These are phyloP conservation scores for Chalciporus piperatus DNA, from an alignment of 768 basidiomycete species.

Conservation along the genomic window DNA sequence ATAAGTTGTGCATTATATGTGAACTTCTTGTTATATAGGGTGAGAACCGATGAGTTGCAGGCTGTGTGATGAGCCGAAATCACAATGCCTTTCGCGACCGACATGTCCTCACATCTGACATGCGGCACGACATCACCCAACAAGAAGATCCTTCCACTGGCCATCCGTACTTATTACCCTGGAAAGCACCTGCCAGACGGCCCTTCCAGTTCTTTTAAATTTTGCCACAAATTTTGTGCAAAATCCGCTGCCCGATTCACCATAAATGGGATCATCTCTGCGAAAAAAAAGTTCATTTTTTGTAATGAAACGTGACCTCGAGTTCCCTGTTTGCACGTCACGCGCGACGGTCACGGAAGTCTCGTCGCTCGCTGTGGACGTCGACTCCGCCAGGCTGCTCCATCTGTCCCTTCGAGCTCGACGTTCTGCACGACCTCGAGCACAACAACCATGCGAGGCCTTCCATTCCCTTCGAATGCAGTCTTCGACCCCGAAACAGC, in stretches of 20 bases:
- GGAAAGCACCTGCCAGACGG: no score
- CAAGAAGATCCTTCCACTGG: background rate
- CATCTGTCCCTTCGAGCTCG: constrained; percentile 13
- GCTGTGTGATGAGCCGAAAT: no score
- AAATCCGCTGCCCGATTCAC: background rate
- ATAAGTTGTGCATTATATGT: background rate
- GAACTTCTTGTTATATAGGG: no score
- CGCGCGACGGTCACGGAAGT: constrained; percentile 31
- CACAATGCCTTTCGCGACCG: no score
- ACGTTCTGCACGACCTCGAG: constrained; percentile 10
- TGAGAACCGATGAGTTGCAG: no score
- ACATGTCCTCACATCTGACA: background rate
- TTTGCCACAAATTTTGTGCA: constrained; percentile 4
- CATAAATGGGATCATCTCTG: constrained; percentile 10
- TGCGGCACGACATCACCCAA: background rate
- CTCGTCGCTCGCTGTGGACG: constrained; percentile 35
- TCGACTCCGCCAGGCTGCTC: constrained; percentile 29
- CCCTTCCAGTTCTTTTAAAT: constrained; percentile 1
- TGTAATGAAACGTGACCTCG: constrained; percentile 26
- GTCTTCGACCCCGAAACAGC: constrained; percentile 53
- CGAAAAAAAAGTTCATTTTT: constrained; percentile 11
- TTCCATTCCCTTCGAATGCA: constrained; percentile 46
- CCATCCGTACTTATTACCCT: no score
- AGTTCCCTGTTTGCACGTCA: constrained; percentile 26
- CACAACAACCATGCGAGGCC: constrained; percentile 50